Evolutionary conservation across 192 early-diverging fungal genomes (phyloP), one percentile per base, ranked within the genome.

Genomic region (Fimicolochytrium jonesii): DNA sequence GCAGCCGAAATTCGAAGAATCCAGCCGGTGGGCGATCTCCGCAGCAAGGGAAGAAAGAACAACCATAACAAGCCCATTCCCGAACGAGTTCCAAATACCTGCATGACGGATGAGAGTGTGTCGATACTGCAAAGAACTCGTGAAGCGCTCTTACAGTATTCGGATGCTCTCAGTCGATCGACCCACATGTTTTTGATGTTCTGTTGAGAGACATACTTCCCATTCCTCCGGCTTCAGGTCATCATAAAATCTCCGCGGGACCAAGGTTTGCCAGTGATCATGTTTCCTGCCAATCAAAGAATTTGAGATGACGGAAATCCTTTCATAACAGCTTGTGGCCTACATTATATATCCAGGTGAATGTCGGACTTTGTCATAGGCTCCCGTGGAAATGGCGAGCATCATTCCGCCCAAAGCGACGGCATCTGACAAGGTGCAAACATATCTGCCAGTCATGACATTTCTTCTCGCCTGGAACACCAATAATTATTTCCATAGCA

Each of bases 381-480:
- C 65, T 2, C 82, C 82, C 28, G 67, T 23, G 5, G 57, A 43
- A 15, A 66, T 65, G 35, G 83, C 73, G 7, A 80, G 33, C 56
- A 80, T 78, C 17, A 82, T 58, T 4, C 69, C 79, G 11, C 75
- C 79, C 11, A 84, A 37, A 32, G 56, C 58, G 2, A 65, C 58
- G 4, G 67, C 75, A 41, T 82, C 82, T 44, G 75, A 53, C 17
- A 64, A 31, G 2, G 73, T 69, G 64, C 82, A 84, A 5, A 72
- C 62, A 56, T 77, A 84, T 46, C 77, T 66, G 4, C 75, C 70
- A 0, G 72, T 72, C 26, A 80, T 55, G 26, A 78, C 70, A 55
- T 84, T 84, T 18, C 76, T 67, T 51, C 76, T 82, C 5, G 82
- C 82, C 74, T 80, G 15, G 1, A n/a, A n/a, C n/a, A n/a, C n/a